Percentiles rank a stretch among this genome's conserved stretches.
phyloP scores from a whole-genome alignment of 2,329 filamentous ascomycete species.

The Hypomyces perniciosus region DNA sequence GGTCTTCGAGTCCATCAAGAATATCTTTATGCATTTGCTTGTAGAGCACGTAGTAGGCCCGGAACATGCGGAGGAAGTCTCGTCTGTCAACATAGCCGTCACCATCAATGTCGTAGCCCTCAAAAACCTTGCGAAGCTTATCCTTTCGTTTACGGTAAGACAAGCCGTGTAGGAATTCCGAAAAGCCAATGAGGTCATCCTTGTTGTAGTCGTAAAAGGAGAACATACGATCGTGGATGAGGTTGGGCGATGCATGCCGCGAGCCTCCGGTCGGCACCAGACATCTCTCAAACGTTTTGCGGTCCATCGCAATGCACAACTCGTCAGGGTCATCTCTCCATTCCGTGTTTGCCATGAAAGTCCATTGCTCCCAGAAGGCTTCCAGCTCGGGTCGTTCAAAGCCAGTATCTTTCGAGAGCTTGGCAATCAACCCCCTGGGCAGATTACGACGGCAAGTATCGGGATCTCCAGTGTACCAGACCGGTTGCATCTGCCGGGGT shows the following conservation, averaged over 20 bases:
- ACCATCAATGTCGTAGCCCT: slow-evolving; percentile 83
- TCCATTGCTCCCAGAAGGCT: slow-evolving; percentile 95
- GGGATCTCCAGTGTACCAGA: slow-evolving; percentile 86
- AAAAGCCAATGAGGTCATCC: slow-evolving; percentile 84
- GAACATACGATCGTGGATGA: slow-evolving; percentile 95
- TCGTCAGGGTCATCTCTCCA: slow-evolving; percentile 76
- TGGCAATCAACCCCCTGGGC: slow-evolving; percentile 60
- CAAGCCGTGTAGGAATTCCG: slow-evolving; percentile 82
- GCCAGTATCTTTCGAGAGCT: slow-evolving; percentile 63
- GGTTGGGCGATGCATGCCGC: slow-evolving; percentile 71
- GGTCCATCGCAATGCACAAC: slow-evolving; percentile 78
- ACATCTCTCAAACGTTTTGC: slow-evolving; percentile 86
- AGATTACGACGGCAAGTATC: slow-evolving; percentile 62
- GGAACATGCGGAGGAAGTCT: slow-evolving; percentile 87
- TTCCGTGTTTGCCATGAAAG: slow-evolving; percentile 81
- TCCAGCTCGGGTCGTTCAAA: slow-evolving; percentile 86
- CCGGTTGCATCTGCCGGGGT: slow-evolving; percentile 70
- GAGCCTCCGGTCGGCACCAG: slow-evolving; percentile 80
- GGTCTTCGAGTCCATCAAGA: slow-evolving; percentile 69
- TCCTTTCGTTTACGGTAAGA: slow-evolving; percentile 64
- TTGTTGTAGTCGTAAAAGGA: slow-evolving; percentile 90
- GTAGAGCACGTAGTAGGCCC: slow-evolving; percentile 85
- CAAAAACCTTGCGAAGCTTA: slow-evolving; percentile 68
- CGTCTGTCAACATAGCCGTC: slow-evolving; percentile 81
- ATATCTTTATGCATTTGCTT: slow-evolving; percentile 86